Evolutionary conservation across 768 basidiomycete genomes (phyloP).

Genomic region (Pulveroboletus sp.): DNA sequence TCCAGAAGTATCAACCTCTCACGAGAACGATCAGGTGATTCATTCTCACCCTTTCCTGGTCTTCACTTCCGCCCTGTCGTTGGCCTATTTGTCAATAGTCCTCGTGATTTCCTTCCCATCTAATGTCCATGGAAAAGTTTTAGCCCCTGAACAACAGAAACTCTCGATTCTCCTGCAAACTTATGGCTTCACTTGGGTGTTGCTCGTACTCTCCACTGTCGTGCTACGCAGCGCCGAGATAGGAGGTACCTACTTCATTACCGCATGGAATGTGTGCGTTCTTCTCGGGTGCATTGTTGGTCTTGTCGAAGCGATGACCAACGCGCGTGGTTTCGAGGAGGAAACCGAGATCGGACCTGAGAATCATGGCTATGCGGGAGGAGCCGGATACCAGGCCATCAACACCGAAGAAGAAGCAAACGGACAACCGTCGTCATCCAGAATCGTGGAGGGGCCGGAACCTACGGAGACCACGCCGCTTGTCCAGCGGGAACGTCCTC

Average conservation of each 20-base stretch:
- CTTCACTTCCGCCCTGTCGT: conserved; percentile 43
- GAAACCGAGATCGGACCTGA: conserved; percentile 5
- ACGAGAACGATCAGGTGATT: conserved; percentile 43
- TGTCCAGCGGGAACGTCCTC: conserved; percentile 33
- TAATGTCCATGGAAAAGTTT: conserved; percentile 20
- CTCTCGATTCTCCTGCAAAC: conserved; percentile 48
- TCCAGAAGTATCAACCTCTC: background rate
- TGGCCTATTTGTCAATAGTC: conserved; percentile 47
- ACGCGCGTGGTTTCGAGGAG: conserved; percentile 10
- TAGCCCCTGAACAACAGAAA: conserved; percentile 43
- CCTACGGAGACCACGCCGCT: conserved; percentile 59
- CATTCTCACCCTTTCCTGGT: conserved; percentile 57
- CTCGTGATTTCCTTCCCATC: conserved; percentile 37
- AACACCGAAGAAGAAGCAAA: conserved; percentile 15
- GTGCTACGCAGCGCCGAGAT: conserved; percentile 40
- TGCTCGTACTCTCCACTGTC: conserved; percentile 50
- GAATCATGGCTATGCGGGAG: conserved; percentile 8
- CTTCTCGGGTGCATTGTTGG: conserved; percentile 40
- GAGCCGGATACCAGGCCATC: conserved; percentile 27
- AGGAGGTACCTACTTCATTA: conserved; percentile 55
- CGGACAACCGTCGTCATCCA: conserved; percentile 11
- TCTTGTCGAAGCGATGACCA: conserved; percentile 34
- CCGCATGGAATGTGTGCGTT: conserved; percentile 48
- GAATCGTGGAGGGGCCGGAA: conserved; percentile 35
- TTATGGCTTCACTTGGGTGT: conserved; percentile 56